Conservation (phyloP, 805 yeast species). For the Crinitomyces ghanaensis region DNA sequence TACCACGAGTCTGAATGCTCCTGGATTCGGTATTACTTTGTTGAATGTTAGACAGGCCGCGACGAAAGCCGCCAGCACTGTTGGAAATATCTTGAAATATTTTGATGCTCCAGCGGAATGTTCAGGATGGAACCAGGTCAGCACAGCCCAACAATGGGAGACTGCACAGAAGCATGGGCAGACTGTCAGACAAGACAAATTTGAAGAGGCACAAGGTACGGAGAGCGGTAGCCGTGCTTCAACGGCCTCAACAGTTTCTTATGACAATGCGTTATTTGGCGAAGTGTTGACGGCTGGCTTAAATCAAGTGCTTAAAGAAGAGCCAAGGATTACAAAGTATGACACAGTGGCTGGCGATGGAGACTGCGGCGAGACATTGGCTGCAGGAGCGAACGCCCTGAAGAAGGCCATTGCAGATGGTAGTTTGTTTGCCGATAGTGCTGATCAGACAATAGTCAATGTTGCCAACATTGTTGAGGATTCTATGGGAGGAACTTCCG, state of each 20-base stretch:
- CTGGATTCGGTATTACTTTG: slow-evolving; percentile 80
- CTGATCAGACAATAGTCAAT: slow-evolving; percentile 49
- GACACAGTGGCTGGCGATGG: slow-evolving; percentile 95
- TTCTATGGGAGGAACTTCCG: slow-evolving; percentile 97
- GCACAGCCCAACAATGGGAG: slow-evolving; percentile 20
- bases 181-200: too few relatives aligned
- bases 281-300: slow-evolving; percentile 39
- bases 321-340: slow-evolving; percentile 72
- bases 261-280: slow-evolving; percentile 23
- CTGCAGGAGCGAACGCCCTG: slow-evolving; percentile 66
- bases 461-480: slow-evolving; percentile 77
- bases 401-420: slow-evolving; percentile 39
- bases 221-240: slow-evolving; percentile 15
- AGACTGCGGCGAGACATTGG: slow-evolving; percentile 86
- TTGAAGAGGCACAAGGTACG: slow-evolving; percentile 14
- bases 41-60: slow-evolving; percentile 50
- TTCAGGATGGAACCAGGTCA: slow-evolving; percentile 63
- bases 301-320: slow-evolving; percentile 44
- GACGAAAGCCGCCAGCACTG: slow-evolving; percentile 20
- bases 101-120: slow-evolving; percentile 68
- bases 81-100: slow-evolving; percentile 36
- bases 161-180: too few relatives aligned
- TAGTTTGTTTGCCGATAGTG: slow-evolving; percentile 19
- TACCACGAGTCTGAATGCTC: slow-evolving; percentile 84
- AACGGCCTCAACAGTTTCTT: slow-evolving; percentile 23